These are phyloP conservation scores for Cydonia oblonga DNA, from an alignment of 331 rosid species.

Conservation along the genomic window DNA sequence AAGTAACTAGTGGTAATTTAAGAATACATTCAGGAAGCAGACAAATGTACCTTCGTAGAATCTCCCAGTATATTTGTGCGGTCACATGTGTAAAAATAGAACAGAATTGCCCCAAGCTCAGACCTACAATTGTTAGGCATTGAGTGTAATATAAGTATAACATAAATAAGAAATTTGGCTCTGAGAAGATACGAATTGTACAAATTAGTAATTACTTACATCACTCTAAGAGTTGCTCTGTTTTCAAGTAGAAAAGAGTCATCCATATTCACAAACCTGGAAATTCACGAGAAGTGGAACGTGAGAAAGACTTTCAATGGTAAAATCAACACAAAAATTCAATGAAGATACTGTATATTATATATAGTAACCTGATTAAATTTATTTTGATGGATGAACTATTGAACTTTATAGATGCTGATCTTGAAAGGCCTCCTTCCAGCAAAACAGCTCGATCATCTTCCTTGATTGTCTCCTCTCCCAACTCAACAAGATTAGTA, in stretches of 20 bases:
- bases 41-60: conserved; percentile 57
- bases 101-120: conserved; percentile 69
- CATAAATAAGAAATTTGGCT: neutral
- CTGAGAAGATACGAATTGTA: neutral
- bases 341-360: neutral
- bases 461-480: conserved; percentile 56
- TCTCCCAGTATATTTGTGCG: conserved; percentile 71
- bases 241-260: conserved; percentile 79
- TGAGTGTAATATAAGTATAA: neutral
- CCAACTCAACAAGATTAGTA: conserved; percentile 67
- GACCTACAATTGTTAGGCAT: conserved; percentile 32
- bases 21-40: conserved; percentile 6
- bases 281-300: conserved; percentile 16
- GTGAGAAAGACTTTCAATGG: conserved; percentile 17
- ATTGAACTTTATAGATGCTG: conserved; percentile 61
- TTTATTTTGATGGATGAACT: conserved; percentile 57
- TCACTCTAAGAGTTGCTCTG: conserved; percentile 69
- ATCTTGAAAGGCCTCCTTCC: conserved; percentile 81
- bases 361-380: conserved; percentile 54
- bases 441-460: conserved; percentile 75
- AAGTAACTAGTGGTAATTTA: neutral
- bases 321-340: conserved; percentile 7
- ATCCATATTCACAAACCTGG: conserved; percentile 84
- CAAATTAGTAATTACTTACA: conserved; percentile 37
- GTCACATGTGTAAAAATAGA: conserved; percentile 82